Percentiles rank a stretch among this genome's conserved stretches.
Evolutionary conservation across 352 stramenopile genomes (phyloP).

Genomic region (Phytophthora syringae): DNA sequence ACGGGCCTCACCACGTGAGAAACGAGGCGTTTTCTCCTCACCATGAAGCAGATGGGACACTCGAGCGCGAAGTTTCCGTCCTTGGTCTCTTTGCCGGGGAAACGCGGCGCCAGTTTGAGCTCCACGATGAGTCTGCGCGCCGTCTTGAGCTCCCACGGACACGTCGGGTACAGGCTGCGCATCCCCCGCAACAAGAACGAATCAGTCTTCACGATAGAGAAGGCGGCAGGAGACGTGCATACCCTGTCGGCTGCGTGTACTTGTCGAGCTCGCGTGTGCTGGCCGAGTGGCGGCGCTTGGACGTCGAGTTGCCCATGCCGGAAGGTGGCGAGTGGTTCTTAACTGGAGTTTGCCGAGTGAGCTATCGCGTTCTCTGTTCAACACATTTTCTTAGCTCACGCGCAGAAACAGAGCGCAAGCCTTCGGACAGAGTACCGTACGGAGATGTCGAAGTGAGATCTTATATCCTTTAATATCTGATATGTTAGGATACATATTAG

Average conservation of each 20-base stretch:
- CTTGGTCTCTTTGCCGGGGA: constrained; percentile 63
- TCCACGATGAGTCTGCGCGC: constrained; percentile 73
- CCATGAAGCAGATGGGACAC: constrained; percentile 89
- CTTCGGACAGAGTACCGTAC: neutral
- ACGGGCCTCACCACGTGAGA: neutral
- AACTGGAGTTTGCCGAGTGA: constrained; percentile 37
- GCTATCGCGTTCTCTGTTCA: constrained; percentile 10
- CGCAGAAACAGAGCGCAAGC: constrained; percentile 9
- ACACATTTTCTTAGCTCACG: constrained; percentile 28
- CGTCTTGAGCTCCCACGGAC: constrained; percentile 76
- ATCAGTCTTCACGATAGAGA: neutral
- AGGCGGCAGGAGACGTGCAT: constrained; percentile 3
- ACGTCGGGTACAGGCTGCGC: constrained; percentile 78
- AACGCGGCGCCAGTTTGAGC: constrained; percentile 76
- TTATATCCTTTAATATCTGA: neutral
- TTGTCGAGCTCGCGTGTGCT: constrained; percentile 69
- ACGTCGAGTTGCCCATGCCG: constrained; percentile 77
- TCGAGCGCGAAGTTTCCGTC: constrained; percentile 75
- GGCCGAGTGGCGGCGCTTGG: constrained; percentile 45
- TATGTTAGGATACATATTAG: neutral
- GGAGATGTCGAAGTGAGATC: neutral
- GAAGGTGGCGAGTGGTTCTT: constrained; percentile 5
- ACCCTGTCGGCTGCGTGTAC: constrained; percentile 71
- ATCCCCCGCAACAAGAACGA: too few species aligned
- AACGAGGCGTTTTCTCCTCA: constrained; percentile 16